Evolutionary conservation across 805 yeast species (phyloP), one percentile per base, ranked within the genome.

Genomic region (Candida parachauliodes): DNA sequence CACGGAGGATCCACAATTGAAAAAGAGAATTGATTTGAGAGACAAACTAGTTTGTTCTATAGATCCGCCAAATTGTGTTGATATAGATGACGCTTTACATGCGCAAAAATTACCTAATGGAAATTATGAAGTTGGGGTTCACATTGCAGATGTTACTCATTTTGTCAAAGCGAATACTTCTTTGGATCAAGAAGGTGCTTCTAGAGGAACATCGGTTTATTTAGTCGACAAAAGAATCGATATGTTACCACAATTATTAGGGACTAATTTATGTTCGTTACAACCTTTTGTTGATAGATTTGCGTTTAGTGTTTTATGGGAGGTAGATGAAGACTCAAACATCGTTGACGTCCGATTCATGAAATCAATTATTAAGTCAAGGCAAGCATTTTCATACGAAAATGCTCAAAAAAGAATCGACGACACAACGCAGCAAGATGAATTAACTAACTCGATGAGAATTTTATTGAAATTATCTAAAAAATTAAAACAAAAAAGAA

Each of bases 51-150:
- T 93, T 28, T 93, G 99, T 59, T 84, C 95, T 17, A 93, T 93
- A 50, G 99, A 93, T 70, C 99, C 99, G 8, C 97, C 97, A 2
- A 83, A 84, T 21, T 91, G 98, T 79, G 97, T 89, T 47, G 99
- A 93, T 77, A 93, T 93, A 52, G 99, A 93, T 68, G 61, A 93
- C 68, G 98, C 99, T 1, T 69, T 93, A 34, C 99, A 93, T 56
- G 98, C 98, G 0, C 68, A 74, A 45, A 57, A 58, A 37, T 71
- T 93, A 34, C 88, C 95, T 1, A 93, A 93, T 58, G 98, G 98
- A 0, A 87, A 91, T 57, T 88, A 77, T 69, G 96, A 93, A 59
- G 95, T 93, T 40, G 99, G 99, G 54, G 99, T 93, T 21, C 99
- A 93, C 56, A 93, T 93, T 67, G 99, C 99, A 8, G 99, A 93